Evolutionary conservation across 2,329 filamentous ascomycete genomes (phyloP).

Genomic region (Lachnellula arida): DNA sequence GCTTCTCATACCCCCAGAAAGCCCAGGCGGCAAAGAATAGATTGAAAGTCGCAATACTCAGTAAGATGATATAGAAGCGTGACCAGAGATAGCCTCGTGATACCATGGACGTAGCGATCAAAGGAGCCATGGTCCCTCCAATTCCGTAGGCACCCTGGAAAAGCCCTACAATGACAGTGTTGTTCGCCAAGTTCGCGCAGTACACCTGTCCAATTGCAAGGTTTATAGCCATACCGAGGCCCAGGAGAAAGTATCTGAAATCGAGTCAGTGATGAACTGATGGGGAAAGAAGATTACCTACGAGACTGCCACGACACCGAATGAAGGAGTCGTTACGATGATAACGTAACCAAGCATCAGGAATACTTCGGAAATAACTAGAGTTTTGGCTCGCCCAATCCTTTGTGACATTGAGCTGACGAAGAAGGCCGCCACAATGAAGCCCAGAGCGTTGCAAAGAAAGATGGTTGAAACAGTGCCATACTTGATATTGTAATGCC

Average conservation of each 20-base stretch:
- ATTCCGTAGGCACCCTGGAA: constrained; percentile 64
- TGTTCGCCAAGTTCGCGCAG: constrained; percentile 46
- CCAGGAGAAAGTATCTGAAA: constrained; percentile 56
- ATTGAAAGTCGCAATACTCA: constrained; percentile 53
- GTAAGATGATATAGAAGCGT: constrained; percentile 63
- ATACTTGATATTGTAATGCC: constrained; percentile 67
- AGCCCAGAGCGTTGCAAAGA: constrained; percentile 71
- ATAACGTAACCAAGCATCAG: constrained; percentile 58
- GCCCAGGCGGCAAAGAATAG: constrained; percentile 55
- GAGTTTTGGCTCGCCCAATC: constrained; percentile 58
- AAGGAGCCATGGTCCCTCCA: constrained; percentile 59
- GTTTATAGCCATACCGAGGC: constrained; percentile 50
- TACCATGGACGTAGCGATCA: constrained; percentile 64
- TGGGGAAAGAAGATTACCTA: constrained; percentile 26
- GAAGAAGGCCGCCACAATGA: constrained; percentile 64
- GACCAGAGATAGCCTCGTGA: constrained; percentile 63
- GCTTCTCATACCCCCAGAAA: constrained; percentile 64
- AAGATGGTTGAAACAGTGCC: constrained; percentile 75
- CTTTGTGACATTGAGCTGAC: constrained; percentile 54
- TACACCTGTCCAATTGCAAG: constrained; percentile 55
- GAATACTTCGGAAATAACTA: constrained; percentile 52
- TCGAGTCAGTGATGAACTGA: background rate
- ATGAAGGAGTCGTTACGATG: constrained; percentile 63
- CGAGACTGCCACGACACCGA: constrained; percentile 56
- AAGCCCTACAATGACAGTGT: constrained; percentile 50